phyloP scores from a whole-genome alignment of 306 rosid species.

The Amphicarpaea edgeworthii region DNA sequence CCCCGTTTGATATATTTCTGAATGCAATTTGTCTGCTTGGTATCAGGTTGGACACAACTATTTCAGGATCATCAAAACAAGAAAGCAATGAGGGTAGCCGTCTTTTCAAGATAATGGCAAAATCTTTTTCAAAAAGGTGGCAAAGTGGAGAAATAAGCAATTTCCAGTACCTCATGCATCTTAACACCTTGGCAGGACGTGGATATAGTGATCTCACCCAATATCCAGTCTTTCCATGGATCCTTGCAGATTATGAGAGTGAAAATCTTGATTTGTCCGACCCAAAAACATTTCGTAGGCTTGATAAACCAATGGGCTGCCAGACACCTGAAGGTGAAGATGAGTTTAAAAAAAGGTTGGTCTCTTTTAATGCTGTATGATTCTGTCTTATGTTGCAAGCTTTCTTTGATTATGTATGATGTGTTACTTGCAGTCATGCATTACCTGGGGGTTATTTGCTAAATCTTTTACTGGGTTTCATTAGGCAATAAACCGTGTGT shows the following conservation, averaged over 20 bases:
- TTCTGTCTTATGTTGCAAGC: conserved; percentile 24
- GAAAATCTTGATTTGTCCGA: conserved; percentile 75
- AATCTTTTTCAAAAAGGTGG: conserved; percentile 99
- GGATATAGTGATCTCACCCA: conserved; percentile 99
- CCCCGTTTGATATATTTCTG: neutral
- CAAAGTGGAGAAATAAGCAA: conserved; percentile 99
- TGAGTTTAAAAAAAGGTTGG: conserved; percentile 90
- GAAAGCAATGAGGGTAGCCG: conserved; percentile 96
- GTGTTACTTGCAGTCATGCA: conserved; percentile 21
- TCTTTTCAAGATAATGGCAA: conserved; percentile 87
- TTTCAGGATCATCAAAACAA: conserved; percentile 95
- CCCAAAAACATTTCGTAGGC: conserved; percentile 88
- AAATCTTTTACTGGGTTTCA: conserved; percentile 23
- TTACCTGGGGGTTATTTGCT: conserved; percentile 29
- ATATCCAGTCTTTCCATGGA: conserved; percentile 99
- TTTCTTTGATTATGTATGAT: conserved; percentile 32
- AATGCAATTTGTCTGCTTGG: conserved; percentile 22
- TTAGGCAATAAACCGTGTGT: too few species aligned
- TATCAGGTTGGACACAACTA: conserved; percentile 96
- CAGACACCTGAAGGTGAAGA: conserved; percentile 99
- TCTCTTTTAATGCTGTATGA: conserved; percentile 23
- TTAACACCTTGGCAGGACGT: conserved; percentile 99
- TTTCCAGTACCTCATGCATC: conserved; percentile 99
- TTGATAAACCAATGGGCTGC: conserved; percentile 97
- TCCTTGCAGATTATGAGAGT: conserved; percentile 95